Evolutionary conservation across 306 rosid species (phyloP), one percentile per base, ranked within the genome.

Genomic region (Prunus salicina): DNA sequence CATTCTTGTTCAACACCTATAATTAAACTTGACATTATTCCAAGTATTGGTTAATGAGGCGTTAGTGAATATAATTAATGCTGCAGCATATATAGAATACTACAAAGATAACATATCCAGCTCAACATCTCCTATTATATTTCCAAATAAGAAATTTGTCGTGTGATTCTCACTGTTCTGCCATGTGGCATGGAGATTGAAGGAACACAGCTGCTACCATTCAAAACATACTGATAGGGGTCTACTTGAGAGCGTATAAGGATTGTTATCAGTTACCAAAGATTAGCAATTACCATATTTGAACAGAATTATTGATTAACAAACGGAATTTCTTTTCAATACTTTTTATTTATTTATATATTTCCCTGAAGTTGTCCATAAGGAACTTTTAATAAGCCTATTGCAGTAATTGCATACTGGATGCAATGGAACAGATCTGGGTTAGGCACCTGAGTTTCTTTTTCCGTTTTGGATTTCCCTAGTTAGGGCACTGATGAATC

Each of bases 141-240:
- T 20, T 5, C 13, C 43, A 64, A 16, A 18, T 64, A 64, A 64
- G 43, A 50, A 12, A 50, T 50, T 41, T 64, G 46, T 64, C 8
- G 0, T 32, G 47, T 38, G 70, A 65, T 41, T 63, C 70, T 34
- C 14, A 53, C 27, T 19, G 15, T 30, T 32, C 43, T 32, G 30
- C 68, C 30, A 64, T 64, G 68, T 64, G 68, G 47, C 68, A 64
- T 64, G 68, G 68, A 41, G 53, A 50, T 34, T 34, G 51, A 11
- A 46, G 15, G 51, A 53, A 53, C 4, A 8, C 12, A 63, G 28
- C 38, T 30, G 70, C 19, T 38, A 65, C 41, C 49, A 65, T 38
- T 34, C 22, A n/a, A 30, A 7, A 25, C 50, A 65, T 6, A 65
- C 50, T 65, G 70, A 27, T 10, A 65, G 22, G 70, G 70, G 70